These are phyloP conservation scores for Heliocybe sulcata DNA, from an alignment of 1,284 basidiomycete species.

Conservation along the genomic window DNA sequence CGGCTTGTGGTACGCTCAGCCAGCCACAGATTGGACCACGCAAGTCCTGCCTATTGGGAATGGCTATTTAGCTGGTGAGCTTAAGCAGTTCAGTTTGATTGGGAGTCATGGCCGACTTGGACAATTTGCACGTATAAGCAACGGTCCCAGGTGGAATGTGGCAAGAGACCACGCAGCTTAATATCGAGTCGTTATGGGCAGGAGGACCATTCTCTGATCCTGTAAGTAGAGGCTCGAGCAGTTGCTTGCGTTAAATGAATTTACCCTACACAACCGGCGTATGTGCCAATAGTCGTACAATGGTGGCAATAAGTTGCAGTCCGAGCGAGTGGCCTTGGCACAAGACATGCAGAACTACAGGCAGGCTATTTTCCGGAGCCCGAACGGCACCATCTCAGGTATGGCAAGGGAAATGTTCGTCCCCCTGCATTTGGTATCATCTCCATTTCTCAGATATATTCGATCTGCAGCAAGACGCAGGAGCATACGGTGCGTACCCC, in stretches of 20 bases:
- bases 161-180: slow-evolving; percentile 57
- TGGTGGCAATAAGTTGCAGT: slow-evolving; percentile 56
- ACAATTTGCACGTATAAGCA: slow-evolving; percentile 27
- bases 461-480: slow-evolving; percentile 42
- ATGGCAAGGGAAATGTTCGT: slow-evolving; percentile 3
- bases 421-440: neutral
- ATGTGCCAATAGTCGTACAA: slow-evolving; percentile 45
- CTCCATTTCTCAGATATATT: slow-evolving; percentile 38
- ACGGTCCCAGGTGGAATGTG: slow-evolving; percentile 57
- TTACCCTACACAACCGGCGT: neutral
- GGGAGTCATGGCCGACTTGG: neutral
- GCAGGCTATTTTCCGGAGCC: slow-evolving; percentile 47
- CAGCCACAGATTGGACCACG: slow-evolving; percentile 46
- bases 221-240: no score
- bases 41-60: slow-evolving; percentile 67
- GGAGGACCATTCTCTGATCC: slow-evolving; percentile 66
- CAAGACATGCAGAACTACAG: slow-evolving; percentile 46
- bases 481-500: slow-evolving; percentile 51
- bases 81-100: slow-evolving; percentile 5
- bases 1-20: slow-evolving; percentile 58
- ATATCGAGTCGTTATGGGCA: slow-evolving; percentile 70
- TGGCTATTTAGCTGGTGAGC: slow-evolving; percentile 62
- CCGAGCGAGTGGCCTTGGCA: slow-evolving; percentile 36
- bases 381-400: slow-evolving; percentile 55
- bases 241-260: no score